Base-by-base conservation (phyloP, 305 asterid species). In the Solanum hybrid region DNA sequence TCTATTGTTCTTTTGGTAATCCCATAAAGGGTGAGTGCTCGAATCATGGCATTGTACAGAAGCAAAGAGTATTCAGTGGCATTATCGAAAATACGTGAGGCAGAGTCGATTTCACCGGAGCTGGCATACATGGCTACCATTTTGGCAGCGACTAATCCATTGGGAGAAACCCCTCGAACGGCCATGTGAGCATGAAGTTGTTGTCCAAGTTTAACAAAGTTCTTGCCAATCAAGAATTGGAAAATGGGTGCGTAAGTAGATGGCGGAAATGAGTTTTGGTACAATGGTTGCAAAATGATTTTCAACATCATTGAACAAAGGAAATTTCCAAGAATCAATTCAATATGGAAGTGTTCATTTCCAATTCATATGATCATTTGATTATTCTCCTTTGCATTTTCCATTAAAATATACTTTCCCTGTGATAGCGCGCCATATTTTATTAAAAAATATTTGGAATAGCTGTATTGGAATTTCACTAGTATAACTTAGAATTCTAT, bases 121-220 rank as follows among this genome's bases (percentile, higher is more conserved):
- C 98, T 95, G 42, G 96, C 98, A 93, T 95, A 96, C 97, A 96
- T 95, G 27, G 99, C 97, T 27, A 96, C 97, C 96, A 96, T 94
- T 89, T 95, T 96, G 40, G 99, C 94, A 51, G 97, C 91, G 88
- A 95, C 88, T 81, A 95, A 93, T 10, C 94, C 92, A 14, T 90
- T 73, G 66, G 94, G 96, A 8, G 71, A 56, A 87, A 94, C 89
- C 91, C 92, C 92, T 24, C 89, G 91, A 75, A 90, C 86, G 88
- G 89, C 72, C 84, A 92, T 51, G 88, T 92, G 93, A 80, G 92
- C 92, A 45, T 92, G 93, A 35, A 92, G 1, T 89, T 95, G 97
- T 29, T 94, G 93, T 32, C 98, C 97, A 64, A 91, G 93, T 90
- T 92, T 95, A 91, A 95, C 93, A 91, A 88, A 92, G 91, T 87